Conservation (phyloP, 2,329 filamentous ascomycete genomes). For the Botrytis elliptica region DNA sequence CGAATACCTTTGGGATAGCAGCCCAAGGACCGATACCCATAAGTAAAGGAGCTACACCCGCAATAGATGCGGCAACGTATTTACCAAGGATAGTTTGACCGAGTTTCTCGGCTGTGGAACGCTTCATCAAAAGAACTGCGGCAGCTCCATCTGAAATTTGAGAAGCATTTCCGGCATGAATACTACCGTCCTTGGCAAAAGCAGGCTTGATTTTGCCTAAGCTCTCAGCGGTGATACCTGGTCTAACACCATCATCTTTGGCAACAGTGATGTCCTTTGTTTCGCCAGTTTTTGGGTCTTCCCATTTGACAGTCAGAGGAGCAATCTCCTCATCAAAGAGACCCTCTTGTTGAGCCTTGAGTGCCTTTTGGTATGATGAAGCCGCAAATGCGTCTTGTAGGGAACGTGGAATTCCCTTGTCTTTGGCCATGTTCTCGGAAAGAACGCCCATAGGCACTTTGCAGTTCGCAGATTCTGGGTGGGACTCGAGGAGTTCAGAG, state of each 20-base stretch:
- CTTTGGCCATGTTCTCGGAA: conserved; percentile 92
- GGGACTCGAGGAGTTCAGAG: conserved; percentile 79
- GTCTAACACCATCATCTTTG: conserved; percentile 83
- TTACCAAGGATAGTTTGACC: conserved; percentile 90
- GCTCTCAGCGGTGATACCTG: conserved; percentile 81
- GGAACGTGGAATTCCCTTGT: conserved; percentile 67
- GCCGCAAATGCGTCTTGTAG: conserved; percentile 92
- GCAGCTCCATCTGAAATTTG: conserved; percentile 96
- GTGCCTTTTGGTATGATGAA: conserved; percentile 86
- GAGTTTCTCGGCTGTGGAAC: conserved; percentile 82
- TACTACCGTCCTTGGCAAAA: conserved; percentile 86
- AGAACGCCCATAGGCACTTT: conserved; percentile 96
- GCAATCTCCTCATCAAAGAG: conserved; percentile 90
- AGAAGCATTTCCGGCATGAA: conserved; percentile 94
- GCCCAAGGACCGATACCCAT: conserved; percentile 97
- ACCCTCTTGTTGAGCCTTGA: conserved; percentile 80
- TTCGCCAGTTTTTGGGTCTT: conserved; percentile 88
- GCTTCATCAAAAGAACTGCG: conserved; percentile 93
- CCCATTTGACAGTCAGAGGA: conserved; percentile 81
- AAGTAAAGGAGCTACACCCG: conserved; percentile 86
- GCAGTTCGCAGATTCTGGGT: conserved; percentile 87
- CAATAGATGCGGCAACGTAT: conserved; percentile 80
- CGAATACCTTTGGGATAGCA: conserved; percentile 87
- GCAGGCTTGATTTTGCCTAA: conserved; percentile 89
- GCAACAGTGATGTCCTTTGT: conserved; percentile 78